Conservation (phyloP, 176 grass and related monocot genomes). For the Lolium multiflorum region DNA sequence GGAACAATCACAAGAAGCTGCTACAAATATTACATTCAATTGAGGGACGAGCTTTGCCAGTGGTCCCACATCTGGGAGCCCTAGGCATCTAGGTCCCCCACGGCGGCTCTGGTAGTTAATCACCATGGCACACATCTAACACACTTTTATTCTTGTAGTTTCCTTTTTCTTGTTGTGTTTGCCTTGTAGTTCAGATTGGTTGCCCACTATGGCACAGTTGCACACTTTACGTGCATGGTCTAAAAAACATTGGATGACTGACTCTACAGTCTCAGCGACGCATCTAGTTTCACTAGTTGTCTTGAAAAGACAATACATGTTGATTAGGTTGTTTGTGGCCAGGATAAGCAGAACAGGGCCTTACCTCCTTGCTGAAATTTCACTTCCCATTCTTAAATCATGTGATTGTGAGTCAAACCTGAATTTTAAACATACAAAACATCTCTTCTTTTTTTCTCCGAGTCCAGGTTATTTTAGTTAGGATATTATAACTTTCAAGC, state of each 20-base stretch:
- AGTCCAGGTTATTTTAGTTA: background rate
- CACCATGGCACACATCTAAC: background rate
- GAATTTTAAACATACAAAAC: conserved; percentile 26
- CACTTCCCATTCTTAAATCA: conserved; percentile 13
- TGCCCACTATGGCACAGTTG: background rate
- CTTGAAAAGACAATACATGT: background rate
- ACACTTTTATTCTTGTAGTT: background rate
- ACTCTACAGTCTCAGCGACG: background rate
- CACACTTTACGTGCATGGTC: background rate
- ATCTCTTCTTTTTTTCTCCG: background rate
- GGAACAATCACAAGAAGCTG: background rate
- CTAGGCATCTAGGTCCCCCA: conserved; percentile 3
- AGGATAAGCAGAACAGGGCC: background rate
- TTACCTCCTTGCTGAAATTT: conserved; percentile 21
- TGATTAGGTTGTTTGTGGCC: conserved; percentile 8
- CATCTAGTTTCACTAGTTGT: conserved; percentile 24
- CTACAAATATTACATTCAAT: background rate
- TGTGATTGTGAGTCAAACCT: conserved; percentile 1
- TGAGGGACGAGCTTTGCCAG: background rate
- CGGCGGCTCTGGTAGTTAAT: background rate
- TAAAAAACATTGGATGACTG: background rate
- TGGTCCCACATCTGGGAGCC: background rate
- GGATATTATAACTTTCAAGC: background rate
- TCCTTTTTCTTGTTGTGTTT: background rate
- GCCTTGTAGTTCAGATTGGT: background rate